Percentiles rank a stretch among this genome's conserved stretches.
These are phyloP conservation scores for Paspalum notatum DNA, from an alignment of 176 grass and related monocot species.

Conservation along the genomic window DNA sequence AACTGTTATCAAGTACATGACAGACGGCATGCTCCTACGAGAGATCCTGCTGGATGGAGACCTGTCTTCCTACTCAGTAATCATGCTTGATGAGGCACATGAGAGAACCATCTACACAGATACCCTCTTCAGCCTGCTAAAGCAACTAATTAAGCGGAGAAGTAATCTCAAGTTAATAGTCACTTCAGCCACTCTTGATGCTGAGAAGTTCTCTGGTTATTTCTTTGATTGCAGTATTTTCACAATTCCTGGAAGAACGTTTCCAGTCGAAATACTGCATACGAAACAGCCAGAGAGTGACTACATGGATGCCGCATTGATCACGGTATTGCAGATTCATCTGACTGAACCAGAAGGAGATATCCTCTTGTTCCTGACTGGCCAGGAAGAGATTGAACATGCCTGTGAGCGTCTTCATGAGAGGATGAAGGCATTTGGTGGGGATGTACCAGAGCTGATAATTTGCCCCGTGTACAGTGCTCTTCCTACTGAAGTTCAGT, in stretches of 20 bases:
- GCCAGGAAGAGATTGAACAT: slow-evolving; percentile 61
- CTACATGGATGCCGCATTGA: slow-evolving; percentile 66
- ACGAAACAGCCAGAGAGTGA: slow-evolving; percentile 63
- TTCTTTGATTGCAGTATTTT: slow-evolving; percentile 80
- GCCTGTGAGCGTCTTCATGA: slow-evolving; percentile 38
- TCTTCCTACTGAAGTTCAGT: slow-evolving; percentile 51
- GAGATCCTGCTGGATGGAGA: slow-evolving; percentile 64
- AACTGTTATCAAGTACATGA: slow-evolving; percentile 81
- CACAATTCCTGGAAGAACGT: slow-evolving; percentile 53
- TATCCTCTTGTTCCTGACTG: slow-evolving; percentile 68
- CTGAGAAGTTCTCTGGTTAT: slow-evolving; percentile 78
- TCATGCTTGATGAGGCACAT: slow-evolving; percentile 85
- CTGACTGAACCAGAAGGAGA: slow-evolving; percentile 68
- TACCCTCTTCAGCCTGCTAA: slow-evolving; percentile 64
- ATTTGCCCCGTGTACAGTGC: slow-evolving; percentile 63
- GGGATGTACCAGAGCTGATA: slow-evolving; percentile 60
- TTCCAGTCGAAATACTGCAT: slow-evolving; percentile 67
- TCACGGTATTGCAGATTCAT: slow-evolving; percentile 72
- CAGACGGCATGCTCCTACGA: slow-evolving; percentile 72
- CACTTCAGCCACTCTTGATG: slow-evolving; percentile 72
- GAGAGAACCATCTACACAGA: slow-evolving; percentile 69
- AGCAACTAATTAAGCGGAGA: slow-evolving; percentile 55
- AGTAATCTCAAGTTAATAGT: slow-evolving; percentile 57
- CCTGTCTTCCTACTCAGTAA: slow-evolving; percentile 61
- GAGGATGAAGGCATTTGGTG: slow-evolving; percentile 42